phyloP scores from a whole-genome alignment of 73 alveolate genomes.

The Effrenium voratum region DNA sequence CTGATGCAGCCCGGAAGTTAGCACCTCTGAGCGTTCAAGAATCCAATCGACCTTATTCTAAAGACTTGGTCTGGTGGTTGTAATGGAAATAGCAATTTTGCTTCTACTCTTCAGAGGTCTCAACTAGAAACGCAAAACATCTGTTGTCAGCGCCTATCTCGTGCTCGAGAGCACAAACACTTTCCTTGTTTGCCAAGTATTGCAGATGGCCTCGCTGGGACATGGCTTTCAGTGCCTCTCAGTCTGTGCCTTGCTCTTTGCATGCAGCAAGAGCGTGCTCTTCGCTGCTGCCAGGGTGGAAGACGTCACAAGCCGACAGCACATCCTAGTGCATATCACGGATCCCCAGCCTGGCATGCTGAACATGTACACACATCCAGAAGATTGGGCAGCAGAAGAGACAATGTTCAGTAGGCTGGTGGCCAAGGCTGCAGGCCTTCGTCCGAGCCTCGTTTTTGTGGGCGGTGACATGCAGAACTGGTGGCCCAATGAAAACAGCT shows the following conservation, averaged over 20 bases:
- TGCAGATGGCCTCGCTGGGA: too few species aligned
- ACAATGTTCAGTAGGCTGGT: slow-evolving; percentile 30
- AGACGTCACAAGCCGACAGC: not conserved
- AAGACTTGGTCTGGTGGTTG: too few species aligned
- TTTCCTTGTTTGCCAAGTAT: too few species aligned
- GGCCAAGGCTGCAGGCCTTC: not conserved
- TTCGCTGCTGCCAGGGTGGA: not conserved
- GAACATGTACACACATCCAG: slow-evolving; percentile 53
- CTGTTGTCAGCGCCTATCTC: too few species aligned
- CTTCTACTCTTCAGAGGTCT: too few species aligned
- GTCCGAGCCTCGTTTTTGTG: slow-evolving; percentile 44
- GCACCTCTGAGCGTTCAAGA: too few species aligned
- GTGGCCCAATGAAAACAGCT: slow-evolving; percentile 39
- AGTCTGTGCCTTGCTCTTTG: not conserved
- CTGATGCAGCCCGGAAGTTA: too few species aligned
- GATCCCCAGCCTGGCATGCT: slow-evolving; percentile 85
- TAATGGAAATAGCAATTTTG: too few species aligned
- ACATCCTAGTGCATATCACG: slow-evolving; percentile 33
- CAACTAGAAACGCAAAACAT: too few species aligned
- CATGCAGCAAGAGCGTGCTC: not conserved
- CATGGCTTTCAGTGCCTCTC: too few species aligned
- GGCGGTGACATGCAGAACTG: slow-evolving; percentile 83
- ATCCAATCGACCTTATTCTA: too few species aligned
- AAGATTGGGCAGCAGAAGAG: not conserved
- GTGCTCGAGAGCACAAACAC: too few species aligned